Conservation (phyloP, 495 filamentous ascomycete genomes). For the Barbatosphaeria neglecta region DNA sequence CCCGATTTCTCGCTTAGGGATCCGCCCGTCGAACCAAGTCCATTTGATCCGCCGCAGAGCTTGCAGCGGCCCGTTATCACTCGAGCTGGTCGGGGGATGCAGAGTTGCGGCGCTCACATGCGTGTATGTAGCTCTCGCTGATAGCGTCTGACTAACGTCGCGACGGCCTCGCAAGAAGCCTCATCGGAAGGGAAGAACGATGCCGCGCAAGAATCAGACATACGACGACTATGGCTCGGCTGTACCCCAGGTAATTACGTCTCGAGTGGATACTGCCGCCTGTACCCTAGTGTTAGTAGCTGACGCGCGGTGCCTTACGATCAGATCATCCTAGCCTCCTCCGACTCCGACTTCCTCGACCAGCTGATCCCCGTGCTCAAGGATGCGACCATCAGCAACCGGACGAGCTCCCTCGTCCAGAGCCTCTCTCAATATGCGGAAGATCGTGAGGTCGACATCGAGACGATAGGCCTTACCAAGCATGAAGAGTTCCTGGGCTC, state of each 20-base stretch:
- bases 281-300: too few relatives aligned
- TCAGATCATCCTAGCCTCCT: slow-evolving; percentile 82
- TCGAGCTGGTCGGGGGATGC: too few relatives aligned
- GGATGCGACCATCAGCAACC: slow-evolving; percentile 70
- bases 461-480: slow-evolving; percentile 86
- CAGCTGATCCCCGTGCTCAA: slow-evolving; percentile 87
- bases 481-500: slow-evolving; percentile 93
- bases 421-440: slow-evolving; percentile 68
- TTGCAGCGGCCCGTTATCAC: too few relatives aligned
- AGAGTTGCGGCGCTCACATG: too few relatives aligned
- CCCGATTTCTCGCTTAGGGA: too few relatives aligned
- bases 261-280: too few relatives aligned
- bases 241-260: slow-evolving; percentile 41
- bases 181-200: slow-evolving; percentile 13
- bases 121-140: too few relatives aligned
- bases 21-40: too few relatives aligned
- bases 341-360: slow-evolving; percentile 87
- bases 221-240: slow-evolving; percentile 45
- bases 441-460: slow-evolving; percentile 83
- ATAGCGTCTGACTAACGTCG: too few relatives aligned
- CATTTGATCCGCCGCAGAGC: too few relatives aligned
- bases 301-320: neutral
- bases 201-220: slow-evolving; percentile 36
- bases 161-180: too few relatives aligned
- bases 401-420: slow-evolving; percentile 62